A percentile compares a stretch with the other conserved stretches of the same genome.
Evolutionary conservation across 495 filamentous ascomycete genomes (phyloP).

Genomic region (Lindgomyces ingoldianus): DNA sequence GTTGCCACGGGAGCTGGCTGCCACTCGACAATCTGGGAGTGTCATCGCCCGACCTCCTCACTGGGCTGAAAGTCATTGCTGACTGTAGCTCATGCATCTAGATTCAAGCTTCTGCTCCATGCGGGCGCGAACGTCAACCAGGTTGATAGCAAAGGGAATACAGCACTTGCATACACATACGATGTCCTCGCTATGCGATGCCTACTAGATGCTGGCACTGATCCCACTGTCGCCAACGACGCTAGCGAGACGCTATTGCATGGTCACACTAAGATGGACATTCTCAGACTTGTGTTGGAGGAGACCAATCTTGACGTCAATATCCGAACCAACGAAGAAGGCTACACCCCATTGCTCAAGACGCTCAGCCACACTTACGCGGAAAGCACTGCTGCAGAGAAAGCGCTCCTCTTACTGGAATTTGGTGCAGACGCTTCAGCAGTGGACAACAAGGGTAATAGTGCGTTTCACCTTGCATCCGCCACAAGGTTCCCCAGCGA

Average conservation of each 20-base stretch:
- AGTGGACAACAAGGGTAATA: not conserved
- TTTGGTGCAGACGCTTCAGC: not conserved
- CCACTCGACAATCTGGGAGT: too few relatives aligned
- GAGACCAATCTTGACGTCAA: not conserved
- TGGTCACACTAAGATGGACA: not conserved
- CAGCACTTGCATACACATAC: not conserved
- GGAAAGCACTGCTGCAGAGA: not conserved
- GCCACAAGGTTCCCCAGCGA: not conserved
- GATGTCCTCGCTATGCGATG: not conserved
- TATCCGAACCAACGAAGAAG: not conserved
- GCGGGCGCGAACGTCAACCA: not conserved
- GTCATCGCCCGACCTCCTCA: too few relatives aligned
- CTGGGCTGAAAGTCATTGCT: too few relatives aligned
- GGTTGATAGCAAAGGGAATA: not conserved
- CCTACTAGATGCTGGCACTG: constrained; percentile 15
- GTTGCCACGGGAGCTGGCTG: too few relatives aligned
- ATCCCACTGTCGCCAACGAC: not conserved
- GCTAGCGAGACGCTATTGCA: not conserved
- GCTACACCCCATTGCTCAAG: not conserved
- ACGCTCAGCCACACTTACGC: not conserved
- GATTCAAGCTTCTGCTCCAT: constrained; percentile 1
- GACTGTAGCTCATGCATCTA: too few relatives aligned
- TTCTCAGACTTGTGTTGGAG: not conserved
- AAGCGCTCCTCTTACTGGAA: not conserved
- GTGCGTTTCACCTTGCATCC: not conserved